Evolutionary conservation across 2,329 filamentous ascomycete genomes (phyloP).

Genomic region (Alternaria novae-zelandiae): DNA sequence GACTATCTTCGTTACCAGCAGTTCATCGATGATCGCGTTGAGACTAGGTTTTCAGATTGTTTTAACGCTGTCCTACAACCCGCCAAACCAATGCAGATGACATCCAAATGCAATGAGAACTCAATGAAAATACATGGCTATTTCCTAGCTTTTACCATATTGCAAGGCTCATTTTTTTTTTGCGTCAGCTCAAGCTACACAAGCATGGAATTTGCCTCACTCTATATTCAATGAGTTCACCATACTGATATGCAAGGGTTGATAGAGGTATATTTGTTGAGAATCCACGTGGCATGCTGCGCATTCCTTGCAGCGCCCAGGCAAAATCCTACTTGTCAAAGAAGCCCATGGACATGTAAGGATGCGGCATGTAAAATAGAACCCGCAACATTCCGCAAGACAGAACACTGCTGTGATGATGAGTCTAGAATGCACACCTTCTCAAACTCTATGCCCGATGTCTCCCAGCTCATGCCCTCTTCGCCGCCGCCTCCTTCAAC

Average conservation of each 20-base stretch:
- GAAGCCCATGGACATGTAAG: not conserved
- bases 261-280: not conserved
- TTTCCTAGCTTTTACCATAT: not conserved
- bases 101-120: not conserved
- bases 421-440: not conserved
- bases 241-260: not conserved
- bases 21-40: not conserved
- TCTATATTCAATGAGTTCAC: not conserved
- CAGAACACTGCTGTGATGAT: not conserved
- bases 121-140: not conserved
- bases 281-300: not conserved
- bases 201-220: not conserved
- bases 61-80: not conserved
- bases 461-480: not conserved
- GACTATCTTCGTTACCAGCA: not conserved
- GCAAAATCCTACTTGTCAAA: not conserved
- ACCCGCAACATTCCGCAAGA: not conserved
- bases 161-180: not conserved
- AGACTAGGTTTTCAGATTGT: not conserved
- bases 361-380: not conserved
- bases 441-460: not conserved
- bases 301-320: not conserved
- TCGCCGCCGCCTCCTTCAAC: conserved; percentile 18
- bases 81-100: not conserved
- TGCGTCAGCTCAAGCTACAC: not conserved